These are phyloP conservation scores for Candida arabinofermentans DNA, from an alignment of 805 yeast genomes.

Conservation along the genomic window DNA sequence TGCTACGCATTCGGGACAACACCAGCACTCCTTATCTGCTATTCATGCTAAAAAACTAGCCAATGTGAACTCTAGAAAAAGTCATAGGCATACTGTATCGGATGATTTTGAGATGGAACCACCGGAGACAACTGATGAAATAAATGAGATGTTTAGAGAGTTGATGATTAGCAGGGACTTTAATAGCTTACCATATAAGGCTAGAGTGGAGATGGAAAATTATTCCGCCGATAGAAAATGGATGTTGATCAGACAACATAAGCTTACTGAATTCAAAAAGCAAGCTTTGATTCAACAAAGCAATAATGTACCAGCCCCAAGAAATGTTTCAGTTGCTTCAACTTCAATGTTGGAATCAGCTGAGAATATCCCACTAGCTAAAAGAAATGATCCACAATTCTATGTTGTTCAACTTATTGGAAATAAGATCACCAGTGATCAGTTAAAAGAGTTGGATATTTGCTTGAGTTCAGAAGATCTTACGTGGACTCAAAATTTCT, in stretches of 20 bases:
- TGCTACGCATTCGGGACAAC: not conserved
- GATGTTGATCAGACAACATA: conserved; percentile 87
- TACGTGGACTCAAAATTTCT: conserved; percentile 79
- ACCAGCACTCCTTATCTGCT: conserved; percentile 23
- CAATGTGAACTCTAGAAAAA: conserved; percentile 24
- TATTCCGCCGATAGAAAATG: conserved; percentile 80
- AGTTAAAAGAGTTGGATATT: conserved; percentile 83
- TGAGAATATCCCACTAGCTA: conserved; percentile 6
- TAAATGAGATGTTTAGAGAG: conserved; percentile 71
- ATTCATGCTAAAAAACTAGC: conserved; percentile 27
- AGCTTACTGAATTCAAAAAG: conserved; percentile 69
- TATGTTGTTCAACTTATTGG: conserved; percentile 74
- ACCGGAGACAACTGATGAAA: conserved; percentile 61
- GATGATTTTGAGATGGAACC: conserved; percentile 51
- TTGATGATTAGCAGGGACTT: conserved; percentile 83
- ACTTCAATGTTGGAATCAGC: conserved; percentile 9
- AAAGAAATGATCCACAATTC: conserved; percentile 55
- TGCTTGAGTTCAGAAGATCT: conserved; percentile 77
- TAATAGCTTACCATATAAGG: conserved; percentile 55
- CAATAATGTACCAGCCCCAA: conserved; percentile 8
- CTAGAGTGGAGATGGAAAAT: conserved; percentile 69
- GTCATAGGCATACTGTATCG: conserved; percentile 34
- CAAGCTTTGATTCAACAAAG: conserved; percentile 18
- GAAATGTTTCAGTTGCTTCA: conserved; percentile 14
- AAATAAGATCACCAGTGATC: conserved; percentile 60